Evolutionary conservation across 2,329 filamentous ascomycete species (phyloP), one percentile per base, ranked within the genome.

Genomic region (Periglandula ipomoeae): DNA sequence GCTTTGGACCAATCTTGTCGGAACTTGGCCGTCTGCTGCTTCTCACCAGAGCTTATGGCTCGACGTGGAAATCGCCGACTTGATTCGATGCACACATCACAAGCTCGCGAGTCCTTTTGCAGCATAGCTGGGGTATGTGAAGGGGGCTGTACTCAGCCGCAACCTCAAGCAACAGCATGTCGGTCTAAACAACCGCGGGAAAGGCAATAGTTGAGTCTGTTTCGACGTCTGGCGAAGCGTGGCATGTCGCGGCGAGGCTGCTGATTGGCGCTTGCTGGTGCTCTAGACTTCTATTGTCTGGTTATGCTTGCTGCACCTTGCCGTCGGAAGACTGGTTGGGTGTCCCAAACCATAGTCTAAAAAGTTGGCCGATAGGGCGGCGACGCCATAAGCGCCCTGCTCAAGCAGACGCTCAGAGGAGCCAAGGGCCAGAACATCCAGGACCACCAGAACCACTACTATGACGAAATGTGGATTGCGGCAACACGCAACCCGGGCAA

Each of bases 301-400:
- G 17, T 30, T n/a, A 24, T 26, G 26, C 20, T 41, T 23, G 6
- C 20, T 23, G 7, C 17, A 11, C 22, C 17, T 26, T 34, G 26
- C 47, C 48, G 48, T 50, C 48, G 44, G 44, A 40, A 47, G 34
- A 47, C 22, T 17, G 17, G 26, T n/a, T 5, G 11, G n/a, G n/a
- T n/a, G n/a, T n/a, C n/a, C 24, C 41, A 15, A 44, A 44, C 41
- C 26, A 44, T 42, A n/a, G 39, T 26, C 22, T 44, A 4, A 11
- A 32, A 24, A n/a, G 44, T 46, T 46, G 32, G 44, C 32, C 22
- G 37, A 47, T 40, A 10, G n/a, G 13, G 10, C 17, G 35, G 45
- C 13, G 15, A 5, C 34, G 26, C 37, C 37, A 47, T n/a, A 41
- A 47, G 20, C 35, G 32, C 17, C 37, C 4, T 35, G 43, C 20